phyloP scores from a whole-genome alignment of 2,329 filamentous ascomycete species.

The Blumeriella jaapii region DNA sequence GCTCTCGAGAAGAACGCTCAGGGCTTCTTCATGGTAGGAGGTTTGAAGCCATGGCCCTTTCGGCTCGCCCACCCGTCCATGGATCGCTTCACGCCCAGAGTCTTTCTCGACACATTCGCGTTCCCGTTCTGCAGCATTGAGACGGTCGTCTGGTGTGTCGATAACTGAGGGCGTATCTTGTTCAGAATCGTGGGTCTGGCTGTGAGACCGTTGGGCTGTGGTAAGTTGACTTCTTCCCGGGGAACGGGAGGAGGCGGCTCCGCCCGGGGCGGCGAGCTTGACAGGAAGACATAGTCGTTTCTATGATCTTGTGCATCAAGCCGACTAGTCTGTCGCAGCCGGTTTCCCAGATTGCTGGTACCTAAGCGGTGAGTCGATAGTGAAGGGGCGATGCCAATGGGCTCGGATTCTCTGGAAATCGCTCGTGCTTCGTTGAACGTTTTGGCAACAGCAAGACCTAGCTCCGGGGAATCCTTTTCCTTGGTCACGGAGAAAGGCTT shows the following conservation, averaged over 20 bases:
- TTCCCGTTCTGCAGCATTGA: conserved; percentile 10
- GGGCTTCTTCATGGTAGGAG: conserved; percentile 18
- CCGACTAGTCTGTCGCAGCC: conserved; percentile 15
- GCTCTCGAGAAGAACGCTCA: too few species aligned
- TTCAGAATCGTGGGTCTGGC: conserved; percentile 17
- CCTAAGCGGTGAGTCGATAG: conserved; percentile 19
- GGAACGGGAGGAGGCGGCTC: conserved; percentile 5
- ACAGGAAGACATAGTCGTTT: conserved; percentile 24
- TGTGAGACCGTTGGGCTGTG: conserved; percentile 8
- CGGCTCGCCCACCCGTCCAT: conserved; percentile 36
- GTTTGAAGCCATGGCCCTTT: conserved; percentile 20
- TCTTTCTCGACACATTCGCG: conserved; percentile 28
- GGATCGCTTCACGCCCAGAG: conserved; percentile 36
- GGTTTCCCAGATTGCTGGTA: conserved; percentile 7
- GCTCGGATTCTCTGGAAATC: neutral
- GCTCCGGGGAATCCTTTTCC: neutral
- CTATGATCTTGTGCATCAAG: conserved; percentile 7
- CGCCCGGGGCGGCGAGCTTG: conserved; percentile 22
- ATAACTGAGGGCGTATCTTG: conserved; percentile 18
- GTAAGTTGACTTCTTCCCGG: conserved; percentile 6
- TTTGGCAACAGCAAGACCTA: neutral
- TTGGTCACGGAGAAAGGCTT: neutral
- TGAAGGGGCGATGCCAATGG: conserved; percentile 12
- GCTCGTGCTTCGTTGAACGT: conserved; percentile 9
- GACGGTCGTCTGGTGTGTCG: conserved; percentile 21